Base-by-base conservation (phyloP, 192 early-diverging fungal species). In the Umbelopsis isabellina region DNA sequence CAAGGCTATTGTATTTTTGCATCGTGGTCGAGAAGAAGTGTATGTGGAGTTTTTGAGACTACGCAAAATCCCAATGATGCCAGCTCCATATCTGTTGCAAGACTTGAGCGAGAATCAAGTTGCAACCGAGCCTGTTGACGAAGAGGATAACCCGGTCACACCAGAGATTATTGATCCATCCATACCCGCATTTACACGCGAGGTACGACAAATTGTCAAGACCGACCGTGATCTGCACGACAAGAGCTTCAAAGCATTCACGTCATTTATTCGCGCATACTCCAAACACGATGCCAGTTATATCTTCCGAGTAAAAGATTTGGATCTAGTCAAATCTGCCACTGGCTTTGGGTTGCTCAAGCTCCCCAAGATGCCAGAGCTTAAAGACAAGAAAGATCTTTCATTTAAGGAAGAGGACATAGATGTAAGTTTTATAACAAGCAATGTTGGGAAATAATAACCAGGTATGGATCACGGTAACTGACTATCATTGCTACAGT, bases 311-410 rank as follows among this genome's bases (percentile, higher is more conserved):
- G 76, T 89, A 35, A 94, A 93, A 67, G 88, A 94, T 70, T 76
- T 98, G 65, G 93, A 97, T 74, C 70, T 97, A 12, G 87, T 83
- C 27, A 80, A 84, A 30, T 80, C 93, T n/a, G 94, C 92, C 13
- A 85, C 83, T 58, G 88, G 90, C 2, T 98, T 91, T 80, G 97
- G 88, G 0, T 77, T 99, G 1, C 74, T 95, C 71, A 84, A 76
- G 71, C 58, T 99, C 46, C 97, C 97, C 16, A 95, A 91, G 68
- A 96, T 99, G 94, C 94, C 96, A 2, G 97, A 98, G 81, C 76
- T 99, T 49, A 88, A 86, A 73, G 83, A 81, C 45, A 79, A 74
- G 49, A 80, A 86, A 18, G 45, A 75, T 11, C 76, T 61, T 9
- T 75, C 75, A 49, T 77, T 88, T 3, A 84, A 77, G 46, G 68